Evolutionary conservation across 2,329 filamentous ascomycete species (phyloP).

Genomic region (Aspergillus carbonarius): DNA sequence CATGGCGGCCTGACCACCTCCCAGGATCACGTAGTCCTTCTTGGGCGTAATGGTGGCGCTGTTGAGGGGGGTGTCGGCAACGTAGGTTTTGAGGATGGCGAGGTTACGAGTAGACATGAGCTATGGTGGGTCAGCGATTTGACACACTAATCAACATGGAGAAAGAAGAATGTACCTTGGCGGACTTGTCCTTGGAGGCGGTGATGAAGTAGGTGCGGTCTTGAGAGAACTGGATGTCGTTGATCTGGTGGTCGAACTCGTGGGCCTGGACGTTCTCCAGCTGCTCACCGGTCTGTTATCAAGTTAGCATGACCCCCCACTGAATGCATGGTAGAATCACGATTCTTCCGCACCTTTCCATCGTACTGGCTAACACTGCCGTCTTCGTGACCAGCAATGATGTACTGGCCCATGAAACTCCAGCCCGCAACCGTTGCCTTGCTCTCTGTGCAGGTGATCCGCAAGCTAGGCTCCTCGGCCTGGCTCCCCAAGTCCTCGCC

Average conservation of each 20-base stretch:
- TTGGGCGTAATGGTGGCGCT: constrained; percentile 89
- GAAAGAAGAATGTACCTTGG: constrained; percentile 62
- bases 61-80: constrained; percentile 92
- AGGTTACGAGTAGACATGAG: constrained; percentile 84
- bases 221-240: constrained; percentile 89
- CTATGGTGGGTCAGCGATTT: constrained; percentile 41
- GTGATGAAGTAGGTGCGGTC: constrained; percentile 99
- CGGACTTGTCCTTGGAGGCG: constrained; percentile 94
- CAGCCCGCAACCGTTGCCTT: constrained; percentile 97
- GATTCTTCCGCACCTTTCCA: constrained; percentile 63
- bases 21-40: constrained; percentile 97
- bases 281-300: constrained; percentile 70
- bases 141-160: neutral
- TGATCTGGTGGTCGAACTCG: constrained; percentile 78
- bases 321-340: neutral
- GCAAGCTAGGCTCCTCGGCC: constrained; percentile 75
- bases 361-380: constrained; percentile 89
- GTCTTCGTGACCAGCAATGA: constrained; percentile 96
- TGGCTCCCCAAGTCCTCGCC: constrained; percentile 77
- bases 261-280: constrained; percentile 79
- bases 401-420: constrained; percentile 92
- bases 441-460: constrained; percentile 90
- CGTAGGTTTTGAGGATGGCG: constrained; percentile 87
- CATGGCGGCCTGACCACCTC: constrained; percentile 97
- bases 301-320: constrained; percentile 17